phyloP scores from a whole-genome alignment of 176 grass and related monocot species.

The Pharus latifolius region DNA sequence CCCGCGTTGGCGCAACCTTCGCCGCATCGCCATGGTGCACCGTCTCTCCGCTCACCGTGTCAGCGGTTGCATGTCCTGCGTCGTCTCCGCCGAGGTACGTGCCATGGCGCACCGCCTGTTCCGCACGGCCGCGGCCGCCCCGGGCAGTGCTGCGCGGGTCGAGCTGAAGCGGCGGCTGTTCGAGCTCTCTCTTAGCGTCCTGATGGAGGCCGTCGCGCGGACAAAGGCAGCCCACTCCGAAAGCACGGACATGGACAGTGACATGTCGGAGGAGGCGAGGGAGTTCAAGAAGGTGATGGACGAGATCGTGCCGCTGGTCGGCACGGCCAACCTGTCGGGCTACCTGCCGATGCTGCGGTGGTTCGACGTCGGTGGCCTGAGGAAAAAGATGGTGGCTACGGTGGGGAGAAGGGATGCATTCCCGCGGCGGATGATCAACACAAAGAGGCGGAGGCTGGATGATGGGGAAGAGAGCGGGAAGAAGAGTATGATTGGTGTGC shows the following conservation, averaged over 20 bases:
- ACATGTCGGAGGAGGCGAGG: slow-evolving; percentile 17
- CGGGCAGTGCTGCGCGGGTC: neutral
- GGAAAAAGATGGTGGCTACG: slow-evolving; percentile 22
- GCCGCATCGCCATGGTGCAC: slow-evolving; percentile 35
- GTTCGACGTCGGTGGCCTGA: slow-evolving; percentile 40
- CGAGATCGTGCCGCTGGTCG: neutral
- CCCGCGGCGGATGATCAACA: slow-evolving; percentile 38
- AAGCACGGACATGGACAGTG: slow-evolving; percentile 1
- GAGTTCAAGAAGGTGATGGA: slow-evolving; percentile 12
- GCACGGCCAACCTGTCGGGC: slow-evolving; percentile 38
- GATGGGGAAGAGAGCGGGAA: slow-evolving; percentile 2
- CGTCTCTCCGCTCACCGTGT: slow-evolving; percentile 37
- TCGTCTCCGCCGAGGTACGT: slow-evolving; percentile 8
- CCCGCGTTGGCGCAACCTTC: slow-evolving; percentile 44
- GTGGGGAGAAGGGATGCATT: slow-evolving; percentile 37
- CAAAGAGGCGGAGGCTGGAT: slow-evolving; percentile 4
- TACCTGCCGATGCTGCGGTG: slow-evolving; percentile 57
- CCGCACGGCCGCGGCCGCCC: neutral
- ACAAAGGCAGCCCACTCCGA: neutral
- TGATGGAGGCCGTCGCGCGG: slow-evolving; percentile 35
- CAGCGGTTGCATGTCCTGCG: neutral
- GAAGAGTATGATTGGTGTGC: slow-evolving; percentile 52
- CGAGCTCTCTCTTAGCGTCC: slow-evolving; percentile 25
- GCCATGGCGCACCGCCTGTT: slow-evolving; percentile 16
- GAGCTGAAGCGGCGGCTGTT: slow-evolving; percentile 45